Base-by-base conservation (phyloP, 2,329 filamentous ascomycete genomes). In the Ceratocystis diversiconidia region DNA sequence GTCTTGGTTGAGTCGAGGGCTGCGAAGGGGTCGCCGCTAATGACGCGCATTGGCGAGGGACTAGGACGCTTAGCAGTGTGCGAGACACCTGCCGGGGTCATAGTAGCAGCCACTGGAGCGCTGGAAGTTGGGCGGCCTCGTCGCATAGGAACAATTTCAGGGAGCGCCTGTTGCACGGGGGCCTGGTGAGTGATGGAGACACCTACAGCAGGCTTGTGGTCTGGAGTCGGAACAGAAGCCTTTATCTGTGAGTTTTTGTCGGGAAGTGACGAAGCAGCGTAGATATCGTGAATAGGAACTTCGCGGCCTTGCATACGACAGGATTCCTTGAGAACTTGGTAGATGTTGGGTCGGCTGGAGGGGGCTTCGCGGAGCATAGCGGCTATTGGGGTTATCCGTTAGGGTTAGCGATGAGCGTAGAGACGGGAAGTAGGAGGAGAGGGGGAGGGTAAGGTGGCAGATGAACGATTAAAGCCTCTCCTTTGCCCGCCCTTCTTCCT, bases 61-160 rank as follows among this genome's bases (percentile, higher is more conserved):
- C 78, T 87, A 64, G 82, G 82, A 71, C 52, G 52, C 7, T 57
- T 57, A n/a, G 28, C 25, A n/a, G 52, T 17, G 22, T 57, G 52
- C 1, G 52, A n/a, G 52, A 17, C 52, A 17, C 25, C 17, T 32
- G 12, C 30, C 0, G 52, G 19, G 28, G 25, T 15, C 52, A 57
- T 15, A 7, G 52, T 43, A n/a, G 69, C 52, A 7, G 70, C 66
- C 65, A 41, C 12, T 41, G 71, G 62, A 32, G 68, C 30, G 30
- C 70, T 69, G 30, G 77, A 72, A 4, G 74, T 74, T 28, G 79
- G 76, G 19, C 91, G 88, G 3, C 94, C 94, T 76, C 94, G 83
- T 68, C 94, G 84, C 94, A 97, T 97, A 0, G 92, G 94, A 46
- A 89, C 86, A 68, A 99, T 90, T 28, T 96, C 90, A 7, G 94